Evolutionary conservation across 2,329 filamentous ascomycete species (phyloP), one percentile per base, ranked within the genome.

Genomic region (Epichloe elymi): DNA sequence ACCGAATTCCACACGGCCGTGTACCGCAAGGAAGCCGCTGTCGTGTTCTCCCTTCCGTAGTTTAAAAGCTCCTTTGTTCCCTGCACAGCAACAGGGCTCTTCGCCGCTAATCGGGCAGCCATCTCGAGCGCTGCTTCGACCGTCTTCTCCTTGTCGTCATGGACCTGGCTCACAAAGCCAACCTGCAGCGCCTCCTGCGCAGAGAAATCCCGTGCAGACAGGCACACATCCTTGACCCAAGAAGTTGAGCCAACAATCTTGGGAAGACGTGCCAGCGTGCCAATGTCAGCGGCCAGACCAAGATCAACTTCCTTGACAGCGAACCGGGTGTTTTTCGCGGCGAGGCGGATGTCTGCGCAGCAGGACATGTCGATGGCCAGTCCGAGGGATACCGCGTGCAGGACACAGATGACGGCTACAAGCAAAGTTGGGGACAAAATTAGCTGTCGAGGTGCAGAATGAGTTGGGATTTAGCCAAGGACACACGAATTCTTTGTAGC

Each of bases 1-100:
- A 82, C 85, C 59, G 81, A 78, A 63, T 97, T 97, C 91, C 90
- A 96, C 1, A 93, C 76, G 11, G 80, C 76, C 4, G 90, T 95
- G 67, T 95, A 96, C 52, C 80, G 79, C 64, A 97, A 69, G 45
- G 83, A 88, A 58, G 95, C 88, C 44, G 78, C 79, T 30, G 95
- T 80, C 2, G 76, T 74, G 64, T 89, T 80, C 65, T 95, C 90
- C 59, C 87, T 76, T 36, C 83, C 85, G 62, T 84, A 88, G 66
- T 93, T 89, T 62, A 95, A 64, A 55, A 95, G 68, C 69, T 93
- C 86, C 72, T 95, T 95, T 8, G 89, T 95, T 5, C 86, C 84
- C 70, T 88, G 80, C 56, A 91, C 86, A 1, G 88, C 89, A 20
- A 97, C 82, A 0, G 91, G 91, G 61, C 86, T 93, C 76, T 96